Conservation (phyloP, 2,329 filamentous ascomycete genomes). For the Alternaria sp. region DNA sequence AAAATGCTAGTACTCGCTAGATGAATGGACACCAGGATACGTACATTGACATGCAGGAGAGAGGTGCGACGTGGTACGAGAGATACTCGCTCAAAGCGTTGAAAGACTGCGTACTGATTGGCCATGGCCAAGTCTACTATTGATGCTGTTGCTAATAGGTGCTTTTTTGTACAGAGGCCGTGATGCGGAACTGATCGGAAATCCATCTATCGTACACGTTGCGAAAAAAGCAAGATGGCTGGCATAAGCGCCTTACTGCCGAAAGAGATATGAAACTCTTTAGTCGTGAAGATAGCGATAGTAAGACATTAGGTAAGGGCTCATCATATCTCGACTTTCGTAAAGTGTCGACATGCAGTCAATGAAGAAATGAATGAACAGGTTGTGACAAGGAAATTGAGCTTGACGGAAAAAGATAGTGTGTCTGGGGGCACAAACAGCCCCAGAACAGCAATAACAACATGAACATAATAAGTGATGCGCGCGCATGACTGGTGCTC, state of each 20-base stretch:
- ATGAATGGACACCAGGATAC: slow-evolving; percentile 35
- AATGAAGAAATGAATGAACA: slow-evolving; percentile 28
- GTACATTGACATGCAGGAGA: slow-evolving; percentile 39
- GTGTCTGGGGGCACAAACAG: slow-evolving; percentile 20
- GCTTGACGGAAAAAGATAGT: slow-evolving; percentile 23
- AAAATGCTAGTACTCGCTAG: slow-evolving; percentile 22
- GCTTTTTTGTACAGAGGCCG: slow-evolving; percentile 51
- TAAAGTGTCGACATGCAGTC: slow-evolving; percentile 41
- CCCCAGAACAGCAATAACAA: slow-evolving; percentile 16
- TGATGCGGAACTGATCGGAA: slow-evolving; percentile 34
- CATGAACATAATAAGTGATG: slow-evolving; percentile 30
- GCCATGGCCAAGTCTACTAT: slow-evolving; percentile 36
- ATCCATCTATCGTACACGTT: slow-evolving; percentile 48
- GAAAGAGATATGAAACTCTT: slow-evolving; percentile 26
- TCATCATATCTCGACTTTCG: slow-evolving; percentile 45
- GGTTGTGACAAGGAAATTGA: slow-evolving; percentile 31
- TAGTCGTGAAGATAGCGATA: slow-evolving; percentile 46
- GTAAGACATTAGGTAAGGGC: slow-evolving; percentile 49
- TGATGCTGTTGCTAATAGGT: slow-evolving; percentile 45
- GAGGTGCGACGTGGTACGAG: slow-evolving; percentile 36
- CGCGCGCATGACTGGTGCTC: slow-evolving; percentile 37
- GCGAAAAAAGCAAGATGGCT: slow-evolving; percentile 25
- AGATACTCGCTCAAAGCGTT: slow-evolving; percentile 22
- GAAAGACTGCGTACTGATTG: slow-evolving; percentile 26
- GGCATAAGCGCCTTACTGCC: slow-evolving; percentile 14